Base-by-base conservation (phyloP, 306 rosid species). In the Alnus rubra region DNA sequence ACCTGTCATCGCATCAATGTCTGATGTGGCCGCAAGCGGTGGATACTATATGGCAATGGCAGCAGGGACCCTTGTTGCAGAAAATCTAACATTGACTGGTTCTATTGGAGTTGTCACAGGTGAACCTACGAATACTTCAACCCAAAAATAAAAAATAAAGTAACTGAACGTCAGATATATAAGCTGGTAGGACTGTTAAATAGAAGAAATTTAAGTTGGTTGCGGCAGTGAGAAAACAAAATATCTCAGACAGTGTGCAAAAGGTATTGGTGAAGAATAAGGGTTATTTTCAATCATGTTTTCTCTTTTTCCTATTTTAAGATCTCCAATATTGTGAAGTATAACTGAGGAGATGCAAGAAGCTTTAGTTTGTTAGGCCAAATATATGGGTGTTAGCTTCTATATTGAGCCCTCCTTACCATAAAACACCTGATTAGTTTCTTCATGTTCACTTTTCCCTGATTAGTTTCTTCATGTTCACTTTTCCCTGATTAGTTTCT, bases 31-130 rank as follows among this genome's bases (percentile, higher is more conserved):
- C 58, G 98, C 98, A 78, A 95, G 99, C 84, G 99, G 99, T 77
- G 97, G 99, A 69, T 95, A 93, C 88, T 92, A 93, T 82, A 91
- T 92, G 97, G 99, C 98, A 69, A 95, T 95, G 99, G 99, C 93
- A 79, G 90, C 97, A 75, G 92, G 89, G 64, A 63, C 91, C 73
- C 90, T 95, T 90, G 99, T 95, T 82, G 96, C 98, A n/a, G 99
- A 95, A 84, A 91, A 79, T 82, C 88, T 95, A 51, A 92, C 98
- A 79, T 82, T 91, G 77, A 95, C 99, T 74, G 99, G 99, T 73
- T 95, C 99, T 64, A 95, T 95, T 83, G 99, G 99, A 74, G 99
- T 95, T 81, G 96, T 93, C 55, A 79, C 94, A 80, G 98, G 99
- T 95, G 80, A 90, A 37, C 79, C 56, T 31, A 44, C 62, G n/a